A percentile compares a stretch with the other conserved stretches of the same genome.
Conservation (phyloP, 495 filamentous ascomycete species). For the Hypomontagnella monticulosa region DNA sequence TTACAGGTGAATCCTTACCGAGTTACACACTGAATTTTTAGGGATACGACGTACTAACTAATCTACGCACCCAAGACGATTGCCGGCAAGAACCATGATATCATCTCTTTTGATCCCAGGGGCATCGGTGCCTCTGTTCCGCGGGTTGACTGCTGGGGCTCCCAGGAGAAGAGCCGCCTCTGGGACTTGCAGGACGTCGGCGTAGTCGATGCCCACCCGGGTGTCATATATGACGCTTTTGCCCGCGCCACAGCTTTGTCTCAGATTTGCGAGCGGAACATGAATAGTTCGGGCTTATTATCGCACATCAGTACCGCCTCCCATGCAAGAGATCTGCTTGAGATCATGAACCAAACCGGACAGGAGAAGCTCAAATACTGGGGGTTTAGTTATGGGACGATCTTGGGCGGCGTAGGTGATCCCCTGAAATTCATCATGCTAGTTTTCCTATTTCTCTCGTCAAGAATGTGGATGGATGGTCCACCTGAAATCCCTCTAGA, state of each 20-base stretch:
- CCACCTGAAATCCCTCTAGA: background rate
- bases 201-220: constrained; percentile 52
- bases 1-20: constrained; percentile 45
- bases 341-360: constrained; percentile 50
- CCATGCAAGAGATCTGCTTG: constrained; percentile 56
- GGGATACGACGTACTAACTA: no score
- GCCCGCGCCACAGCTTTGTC: constrained; percentile 52
- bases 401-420: constrained; percentile 55
- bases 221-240: constrained; percentile 52
- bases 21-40: no score
- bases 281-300: constrained; percentile 44
- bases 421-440: background rate
- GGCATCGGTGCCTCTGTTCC: constrained; percentile 58
- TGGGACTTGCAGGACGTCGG: constrained; percentile 53
- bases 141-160: constrained; percentile 54
- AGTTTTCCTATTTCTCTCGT: no score
- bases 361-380: constrained; percentile 60
- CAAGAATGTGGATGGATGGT: background rate
- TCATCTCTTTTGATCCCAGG: constrained; percentile 63
- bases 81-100: constrained; percentile 57
- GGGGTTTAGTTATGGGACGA: constrained; percentile 65
- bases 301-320: constrained; percentile 51
- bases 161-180: constrained; percentile 44
- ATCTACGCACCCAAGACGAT: constrained; percentile 36
- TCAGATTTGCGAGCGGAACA: constrained; percentile 46